Evolutionary conservation across 768 basidiomycete genomes (phyloP).

Genomic region (Hirschioporus abietinus): DNA sequence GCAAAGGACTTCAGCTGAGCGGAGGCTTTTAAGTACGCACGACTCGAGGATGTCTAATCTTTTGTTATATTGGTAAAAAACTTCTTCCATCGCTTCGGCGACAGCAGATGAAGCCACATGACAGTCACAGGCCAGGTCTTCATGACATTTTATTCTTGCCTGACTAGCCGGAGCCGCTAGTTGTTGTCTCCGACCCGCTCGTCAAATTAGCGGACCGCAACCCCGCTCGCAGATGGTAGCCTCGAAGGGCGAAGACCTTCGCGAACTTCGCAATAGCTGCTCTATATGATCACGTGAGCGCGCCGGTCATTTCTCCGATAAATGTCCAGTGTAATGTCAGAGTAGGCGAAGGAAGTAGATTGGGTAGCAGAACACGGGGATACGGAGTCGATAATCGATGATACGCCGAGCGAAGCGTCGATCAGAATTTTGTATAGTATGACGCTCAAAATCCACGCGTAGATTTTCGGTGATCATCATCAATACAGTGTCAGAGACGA

Average conservation of each 20-base stretch:
- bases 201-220: background rate
- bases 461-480: background rate
- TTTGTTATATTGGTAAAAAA: background rate
- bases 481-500: background rate
- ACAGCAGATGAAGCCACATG: background rate
- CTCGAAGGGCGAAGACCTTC: background rate
- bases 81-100: background rate
- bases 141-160: background rate
- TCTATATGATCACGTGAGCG: background rate
- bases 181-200: background rate
- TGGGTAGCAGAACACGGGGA: background rate
- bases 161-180: background rate
- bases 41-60: background rate
- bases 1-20: background rate
- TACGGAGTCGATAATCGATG: background rate
- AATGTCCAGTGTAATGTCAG: background rate
- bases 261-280: background rate
- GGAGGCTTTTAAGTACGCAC: background rate
- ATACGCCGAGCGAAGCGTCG: background rate
- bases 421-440: background rate
- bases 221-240: background rate
- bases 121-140: background rate
- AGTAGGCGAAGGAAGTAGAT: background rate
- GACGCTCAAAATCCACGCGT: background rate
- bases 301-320: background rate